These are phyloP conservation scores for Glycine latifolia DNA, from an alignment of 306 rosid genomes.

Conservation along the genomic window DNA sequence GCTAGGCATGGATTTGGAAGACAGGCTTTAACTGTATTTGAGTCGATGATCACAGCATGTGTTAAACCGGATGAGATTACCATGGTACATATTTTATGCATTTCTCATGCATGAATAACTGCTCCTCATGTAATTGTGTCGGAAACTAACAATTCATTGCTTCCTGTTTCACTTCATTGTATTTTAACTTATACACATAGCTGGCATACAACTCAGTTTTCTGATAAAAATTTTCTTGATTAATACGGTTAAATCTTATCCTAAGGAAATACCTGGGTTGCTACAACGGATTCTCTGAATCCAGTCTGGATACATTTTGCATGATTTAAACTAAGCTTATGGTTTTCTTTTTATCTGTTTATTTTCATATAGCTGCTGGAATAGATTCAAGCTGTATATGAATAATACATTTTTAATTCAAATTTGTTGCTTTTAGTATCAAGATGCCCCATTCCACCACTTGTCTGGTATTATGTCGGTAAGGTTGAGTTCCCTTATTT, in stretches of 20 bases:
- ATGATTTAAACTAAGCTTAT: not conserved
- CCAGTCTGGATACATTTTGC: not conserved
- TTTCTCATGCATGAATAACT: too few species aligned
- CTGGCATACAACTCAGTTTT: conserved; percentile 5
- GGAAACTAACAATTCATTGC: too few species aligned
- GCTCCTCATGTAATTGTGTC: too few species aligned
- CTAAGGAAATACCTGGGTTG: not conserved
- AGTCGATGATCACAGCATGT: too few species aligned
- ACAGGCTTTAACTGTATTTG: too few species aligned
- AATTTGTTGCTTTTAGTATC: not conserved
- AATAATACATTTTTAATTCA: not conserved
- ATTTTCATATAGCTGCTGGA: not conserved
- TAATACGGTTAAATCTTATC: conserved; percentile 24
- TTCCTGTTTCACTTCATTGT: conserved; percentile 13
- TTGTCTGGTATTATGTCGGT: not conserved
- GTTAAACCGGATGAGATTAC: too few species aligned
- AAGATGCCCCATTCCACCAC: not conserved
- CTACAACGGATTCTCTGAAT: not conserved
- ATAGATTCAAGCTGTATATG: not conserved
- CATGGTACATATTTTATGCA: too few species aligned
- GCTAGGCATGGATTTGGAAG: too few species aligned
- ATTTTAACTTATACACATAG: conserved; percentile 1
- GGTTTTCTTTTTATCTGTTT: not conserved
- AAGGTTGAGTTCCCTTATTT: not conserved
- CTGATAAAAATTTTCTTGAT: not conserved